Percentiles rank a stretch among this genome's conserved stretches.
Conservation (phyloP, 2,329 filamentous ascomycete genomes). For the Xylariales sp. region DNA sequence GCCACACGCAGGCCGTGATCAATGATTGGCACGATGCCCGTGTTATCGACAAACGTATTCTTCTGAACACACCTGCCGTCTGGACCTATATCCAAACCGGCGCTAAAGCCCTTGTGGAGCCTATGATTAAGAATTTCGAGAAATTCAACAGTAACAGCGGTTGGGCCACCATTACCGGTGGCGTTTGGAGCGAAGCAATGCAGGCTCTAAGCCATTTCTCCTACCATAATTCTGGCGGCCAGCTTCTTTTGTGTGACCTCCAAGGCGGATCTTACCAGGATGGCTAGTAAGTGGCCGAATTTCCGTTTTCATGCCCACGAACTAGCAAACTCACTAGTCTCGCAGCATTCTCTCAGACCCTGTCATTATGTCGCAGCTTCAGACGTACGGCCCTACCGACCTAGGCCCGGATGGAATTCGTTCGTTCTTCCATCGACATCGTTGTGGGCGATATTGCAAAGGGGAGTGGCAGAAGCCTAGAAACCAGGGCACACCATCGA, state of each 20-base stretch:
- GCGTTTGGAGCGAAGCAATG: constrained; percentile 52
- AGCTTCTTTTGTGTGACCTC: constrained; percentile 56
- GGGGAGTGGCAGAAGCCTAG: constrained; percentile 41
- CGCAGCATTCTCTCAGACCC: constrained; percentile 54
- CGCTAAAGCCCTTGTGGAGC: constrained; percentile 49
- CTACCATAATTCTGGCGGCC: constrained; percentile 54
- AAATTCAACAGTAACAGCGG: constrained; percentile 60
- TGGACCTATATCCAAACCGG: constrained; percentile 47
- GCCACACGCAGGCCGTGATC: constrained; percentile 52
- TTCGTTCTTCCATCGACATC: constrained; percentile 54
- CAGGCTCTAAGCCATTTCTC: constrained; percentile 59
- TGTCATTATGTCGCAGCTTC: constrained; percentile 54
- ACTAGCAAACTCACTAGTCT: neutral
- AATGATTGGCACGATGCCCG: constrained; percentile 51
- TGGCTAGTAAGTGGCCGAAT: constrained; percentile 36
- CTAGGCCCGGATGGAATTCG: constrained; percentile 54
- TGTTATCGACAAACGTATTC: constrained; percentile 49
- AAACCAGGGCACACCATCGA: neutral
- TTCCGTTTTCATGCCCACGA: neutral
- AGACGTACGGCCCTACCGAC: constrained; percentile 55
- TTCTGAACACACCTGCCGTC: constrained; percentile 52
- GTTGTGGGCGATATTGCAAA: constrained; percentile 51
- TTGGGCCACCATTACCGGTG: constrained; percentile 49
- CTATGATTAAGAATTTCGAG: constrained; percentile 56
- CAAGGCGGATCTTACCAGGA: constrained; percentile 55